phyloP scores from a whole-genome alignment of 495 filamentous ascomycete genomes.

The Annulohypoxylon bovei region DNA sequence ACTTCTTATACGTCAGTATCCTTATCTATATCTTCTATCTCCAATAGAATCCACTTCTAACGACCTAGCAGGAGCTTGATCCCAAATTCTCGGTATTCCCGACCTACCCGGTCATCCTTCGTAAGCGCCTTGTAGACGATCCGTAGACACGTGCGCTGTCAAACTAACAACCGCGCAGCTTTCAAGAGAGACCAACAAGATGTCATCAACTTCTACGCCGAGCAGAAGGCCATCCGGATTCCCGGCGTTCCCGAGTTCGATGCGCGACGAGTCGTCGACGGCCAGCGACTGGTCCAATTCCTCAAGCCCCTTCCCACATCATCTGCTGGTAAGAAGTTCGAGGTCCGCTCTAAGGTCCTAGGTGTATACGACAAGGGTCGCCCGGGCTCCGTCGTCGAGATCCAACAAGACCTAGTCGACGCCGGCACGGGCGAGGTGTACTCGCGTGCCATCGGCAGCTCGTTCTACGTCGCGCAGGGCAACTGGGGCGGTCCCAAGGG shows the following conservation, averaged over 20 bases:
- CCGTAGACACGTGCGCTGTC: background rate
- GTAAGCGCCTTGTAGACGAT: constrained; percentile 51
- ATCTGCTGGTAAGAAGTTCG: constrained; percentile 76
- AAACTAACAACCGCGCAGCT: constrained; percentile 54
- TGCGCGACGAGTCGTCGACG: constrained; percentile 77
- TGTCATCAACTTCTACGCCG: constrained; percentile 86
- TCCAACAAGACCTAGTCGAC: constrained; percentile 80
- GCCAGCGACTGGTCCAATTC: constrained; percentile 82
- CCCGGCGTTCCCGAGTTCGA: constrained; percentile 84
- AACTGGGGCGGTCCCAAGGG: constrained; percentile 93
- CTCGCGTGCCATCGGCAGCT: constrained; percentile 70
- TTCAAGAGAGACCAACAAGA: constrained; percentile 84
- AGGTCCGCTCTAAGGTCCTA: constrained; percentile 80
- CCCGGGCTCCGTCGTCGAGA: constrained; percentile 82
- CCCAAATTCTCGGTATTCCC: constrained; percentile 86
- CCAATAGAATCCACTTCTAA: constrained; percentile 11
- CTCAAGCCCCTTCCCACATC: constrained; percentile 79
- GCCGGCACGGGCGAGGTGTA: constrained; percentile 75
- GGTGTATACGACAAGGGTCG: constrained; percentile 95
- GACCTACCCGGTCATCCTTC: constrained; percentile 84
- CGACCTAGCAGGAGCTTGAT: constrained; percentile 72
- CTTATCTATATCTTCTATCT: background rate
- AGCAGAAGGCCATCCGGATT: constrained; percentile 67
- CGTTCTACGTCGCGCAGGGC: constrained; percentile 86
- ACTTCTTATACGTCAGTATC: constrained; percentile 81